Base-by-base conservation (phyloP, 345 rosid species). In the Acer saccharum region DNA sequence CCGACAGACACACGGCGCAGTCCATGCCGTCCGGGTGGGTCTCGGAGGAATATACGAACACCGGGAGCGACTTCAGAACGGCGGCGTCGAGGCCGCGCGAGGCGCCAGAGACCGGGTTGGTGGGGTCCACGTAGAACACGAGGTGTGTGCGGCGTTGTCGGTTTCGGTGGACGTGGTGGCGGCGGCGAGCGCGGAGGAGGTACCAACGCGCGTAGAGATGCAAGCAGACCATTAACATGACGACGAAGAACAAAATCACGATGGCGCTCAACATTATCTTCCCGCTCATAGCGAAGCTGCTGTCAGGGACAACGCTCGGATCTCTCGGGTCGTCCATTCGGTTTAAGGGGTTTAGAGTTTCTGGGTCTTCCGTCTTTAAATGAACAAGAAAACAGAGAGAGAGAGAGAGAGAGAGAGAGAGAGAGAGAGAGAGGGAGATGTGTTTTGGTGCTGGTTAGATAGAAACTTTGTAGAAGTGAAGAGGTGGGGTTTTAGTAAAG, bases 121-220 rank as follows among this genome's bases (percentile, higher is more conserved):
- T 72, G 32, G 82, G 81, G 3, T 89, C 90, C 44, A 85, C 82
- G 78, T 81, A 87, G 82, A 93, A 89, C 14, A 94, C 87, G 67
- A 93, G 74, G 0, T 88, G 86, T 7, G 91, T 73, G 2, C 89
- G 87, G 25, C 89, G 88, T 65, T 65, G 72, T 41, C 78, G 80
- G 54, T 73, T 78, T 14, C 92, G 95, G 18, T 76, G 87, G 55
- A 62, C 11, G 39, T 85, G 88, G 39, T 85, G 88, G 16, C 90
- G 92, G 75, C 89, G 85, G 10, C 87, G 89, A 4, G 90, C 84
- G 9, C 83, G 94, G 87, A 88, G 89, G 68, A 89, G 88, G 86
- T 88, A 90, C 97, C 97, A 94, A 29, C 98, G 97, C n/a, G 93
- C 92, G 86, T 90, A 96, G 76, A 96, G 90, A 58, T 94, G 98